These are phyloP conservation scores for Triangularia setosa DNA, from an alignment of 2,329 filamentous ascomycete species.

Conservation along the genomic window DNA sequence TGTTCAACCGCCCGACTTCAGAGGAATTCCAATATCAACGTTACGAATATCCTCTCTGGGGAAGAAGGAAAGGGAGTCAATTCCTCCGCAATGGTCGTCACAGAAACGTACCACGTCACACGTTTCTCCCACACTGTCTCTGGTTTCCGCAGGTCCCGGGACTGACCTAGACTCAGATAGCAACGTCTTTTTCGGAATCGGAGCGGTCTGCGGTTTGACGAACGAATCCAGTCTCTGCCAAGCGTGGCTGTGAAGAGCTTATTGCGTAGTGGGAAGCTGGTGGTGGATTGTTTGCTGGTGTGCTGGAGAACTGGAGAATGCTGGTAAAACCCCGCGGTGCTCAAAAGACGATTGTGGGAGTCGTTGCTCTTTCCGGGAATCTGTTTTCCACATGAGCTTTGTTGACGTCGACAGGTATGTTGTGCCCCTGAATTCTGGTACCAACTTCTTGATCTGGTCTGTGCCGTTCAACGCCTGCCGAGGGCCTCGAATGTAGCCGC, in stretches of 20 bases:
- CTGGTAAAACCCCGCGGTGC: not conserved
- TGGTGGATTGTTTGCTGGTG: not conserved
- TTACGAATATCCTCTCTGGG: slow-evolving; percentile 4
- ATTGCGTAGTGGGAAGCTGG: not conserved
- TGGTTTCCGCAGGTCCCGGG: not conserved
- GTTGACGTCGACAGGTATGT: not conserved
- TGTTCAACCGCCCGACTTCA: not conserved
- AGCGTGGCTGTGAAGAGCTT: slow-evolving; percentile 16
- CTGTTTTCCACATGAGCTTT: not conserved
- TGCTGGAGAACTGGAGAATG: not conserved
- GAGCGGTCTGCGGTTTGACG: slow-evolving; percentile 1
- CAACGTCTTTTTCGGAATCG: not conserved
- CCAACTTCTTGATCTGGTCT: not conserved
- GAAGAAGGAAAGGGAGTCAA: not conserved
- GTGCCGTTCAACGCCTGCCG: not conserved
- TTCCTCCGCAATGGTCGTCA: not conserved
- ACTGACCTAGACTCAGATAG: not conserved
- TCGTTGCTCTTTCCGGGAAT: not conserved
- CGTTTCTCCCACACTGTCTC: not conserved
- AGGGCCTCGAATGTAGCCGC: not conserved
- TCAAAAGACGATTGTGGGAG: not conserved
- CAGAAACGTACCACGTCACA: not conserved
- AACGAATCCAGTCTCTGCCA: slow-evolving; percentile 10
- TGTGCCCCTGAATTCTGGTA: not conserved
- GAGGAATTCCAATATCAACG: not conserved